A percentile compares a stretch with the other conserved stretches of the same genome.
phyloP scores from a whole-genome alignment of 2,329 filamentous ascomycete species.

The Trichophyton schoenleinii region DNA sequence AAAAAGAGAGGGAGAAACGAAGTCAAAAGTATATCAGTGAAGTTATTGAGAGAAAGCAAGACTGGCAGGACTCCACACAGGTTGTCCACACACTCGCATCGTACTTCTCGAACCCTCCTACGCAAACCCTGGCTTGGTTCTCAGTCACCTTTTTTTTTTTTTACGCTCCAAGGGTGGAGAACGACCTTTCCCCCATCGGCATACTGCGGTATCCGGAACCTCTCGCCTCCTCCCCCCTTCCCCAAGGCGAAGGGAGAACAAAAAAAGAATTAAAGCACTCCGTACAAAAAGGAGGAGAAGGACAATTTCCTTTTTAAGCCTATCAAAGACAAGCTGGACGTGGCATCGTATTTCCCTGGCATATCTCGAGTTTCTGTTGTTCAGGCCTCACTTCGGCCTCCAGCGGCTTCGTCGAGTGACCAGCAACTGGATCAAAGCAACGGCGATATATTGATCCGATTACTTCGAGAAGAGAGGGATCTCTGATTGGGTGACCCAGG shows the following conservation, averaged over 20 bases:
- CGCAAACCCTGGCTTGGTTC: conserved; percentile 1
- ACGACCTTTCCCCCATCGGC: neutral
- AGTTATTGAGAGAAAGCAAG: conserved; percentile 3
- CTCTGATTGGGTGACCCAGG: neutral
- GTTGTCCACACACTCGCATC: neutral
- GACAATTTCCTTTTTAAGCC: neutral
- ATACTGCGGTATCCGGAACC: conserved; percentile 4
- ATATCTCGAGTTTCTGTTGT: neutral
- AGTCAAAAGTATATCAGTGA: neutral
- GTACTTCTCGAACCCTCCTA: conserved; percentile 1
- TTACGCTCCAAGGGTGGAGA: conserved; percentile 2
- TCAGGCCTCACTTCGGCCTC: neutral
- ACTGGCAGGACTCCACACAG: conserved; percentile 1
- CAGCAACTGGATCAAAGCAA: neutral
- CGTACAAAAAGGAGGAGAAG: neutral
- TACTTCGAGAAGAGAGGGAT: neutral
- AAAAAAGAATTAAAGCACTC: neutral
- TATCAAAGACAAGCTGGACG: neutral
- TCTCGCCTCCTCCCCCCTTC: neutral
- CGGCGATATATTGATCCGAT: neutral
- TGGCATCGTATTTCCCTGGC: neutral
- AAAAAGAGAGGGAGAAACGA: neutral
- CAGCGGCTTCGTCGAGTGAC: neutral
- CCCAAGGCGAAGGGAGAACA: neutral
- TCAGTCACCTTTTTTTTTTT: neutral